phyloP scores from a whole-genome alignment of 176 grass and related monocot genomes.

The Aegilops bicornis region DNA sequence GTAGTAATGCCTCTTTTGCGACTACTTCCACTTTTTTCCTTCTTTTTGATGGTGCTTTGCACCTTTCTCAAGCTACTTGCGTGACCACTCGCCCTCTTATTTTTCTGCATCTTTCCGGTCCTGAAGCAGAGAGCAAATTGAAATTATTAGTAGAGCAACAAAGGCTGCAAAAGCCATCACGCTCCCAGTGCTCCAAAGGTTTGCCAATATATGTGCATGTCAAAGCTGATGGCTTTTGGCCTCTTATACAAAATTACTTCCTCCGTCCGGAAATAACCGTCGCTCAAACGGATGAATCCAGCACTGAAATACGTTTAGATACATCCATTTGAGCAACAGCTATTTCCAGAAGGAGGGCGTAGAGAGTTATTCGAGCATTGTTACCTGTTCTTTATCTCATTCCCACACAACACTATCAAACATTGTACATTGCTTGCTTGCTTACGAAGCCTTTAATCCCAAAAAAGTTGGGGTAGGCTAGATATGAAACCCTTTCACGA shows the following conservation, averaged over 20 bases:
- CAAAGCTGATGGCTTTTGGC: not conserved
- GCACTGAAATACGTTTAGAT: too few species aligned
- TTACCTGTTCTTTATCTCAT: not conserved
- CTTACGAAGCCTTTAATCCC: too few species aligned
- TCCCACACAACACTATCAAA: too few species aligned
- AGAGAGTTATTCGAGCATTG: not conserved
- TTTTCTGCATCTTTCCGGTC: not conserved
- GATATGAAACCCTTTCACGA: too few species aligned
- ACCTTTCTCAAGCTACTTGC: conserved; percentile 2
- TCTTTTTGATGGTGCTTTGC: not conserved
- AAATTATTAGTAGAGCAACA: conserved; percentile 20
- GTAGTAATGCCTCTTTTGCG: not conserved
- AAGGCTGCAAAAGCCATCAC: not conserved
- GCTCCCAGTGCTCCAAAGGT: not conserved
- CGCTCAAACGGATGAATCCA: too few species aligned
- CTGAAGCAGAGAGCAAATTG: conserved; percentile 3
- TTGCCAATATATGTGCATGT: not conserved
- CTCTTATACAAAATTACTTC: not conserved
- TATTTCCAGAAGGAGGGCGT: too few species aligned
- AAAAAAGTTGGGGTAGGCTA: too few species aligned
- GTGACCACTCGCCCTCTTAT: not conserved
- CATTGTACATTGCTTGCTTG: too few species aligned
- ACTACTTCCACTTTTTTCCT: not conserved
- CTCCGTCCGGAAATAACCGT: too few species aligned
- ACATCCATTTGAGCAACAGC: too few species aligned